Evolutionary conservation across 163 green algal genomes (phyloP).

Genomic region (Chlamydomonas reinhardtii): DNA sequence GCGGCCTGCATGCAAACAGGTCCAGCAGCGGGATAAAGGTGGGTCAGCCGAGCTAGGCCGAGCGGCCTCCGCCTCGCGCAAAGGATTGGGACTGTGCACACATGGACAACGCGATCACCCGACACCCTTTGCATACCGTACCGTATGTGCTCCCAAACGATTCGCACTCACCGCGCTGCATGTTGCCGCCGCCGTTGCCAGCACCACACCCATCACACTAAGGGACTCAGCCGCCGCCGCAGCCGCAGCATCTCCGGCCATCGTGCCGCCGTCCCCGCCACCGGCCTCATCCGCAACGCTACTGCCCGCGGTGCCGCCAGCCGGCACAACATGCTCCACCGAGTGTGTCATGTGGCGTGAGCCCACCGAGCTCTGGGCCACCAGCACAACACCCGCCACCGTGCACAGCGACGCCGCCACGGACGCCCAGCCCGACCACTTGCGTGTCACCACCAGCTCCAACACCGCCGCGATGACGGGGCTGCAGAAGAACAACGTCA

Average conservation of each 20-base stretch:
- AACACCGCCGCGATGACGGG: constrained; percentile 58
- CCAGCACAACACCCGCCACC: constrained; percentile 43
- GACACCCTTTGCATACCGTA: too few species aligned
- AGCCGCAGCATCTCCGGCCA: not conserved
- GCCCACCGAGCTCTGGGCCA: constrained; percentile 27
- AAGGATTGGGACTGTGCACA: too few species aligned
- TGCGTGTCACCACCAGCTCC: constrained; percentile 6
- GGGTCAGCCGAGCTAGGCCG: too few species aligned
- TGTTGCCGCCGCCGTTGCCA: constrained; percentile 17
- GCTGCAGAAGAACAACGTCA: constrained; percentile 69
- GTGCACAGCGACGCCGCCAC: constrained; percentile 26
- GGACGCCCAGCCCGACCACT: constrained; percentile 17
- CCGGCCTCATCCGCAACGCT: too few species aligned
- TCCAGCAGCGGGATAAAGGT: too few species aligned
- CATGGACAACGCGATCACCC: too few species aligned
- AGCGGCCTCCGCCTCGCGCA: too few species aligned
- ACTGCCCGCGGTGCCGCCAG: not conserved
- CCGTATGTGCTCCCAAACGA: too few species aligned
- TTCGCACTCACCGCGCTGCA: constrained; percentile 35
- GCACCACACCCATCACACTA: not conserved
- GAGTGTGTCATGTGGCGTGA: not conserved
- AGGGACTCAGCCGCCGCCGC: too few species aligned
- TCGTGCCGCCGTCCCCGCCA: not conserved
- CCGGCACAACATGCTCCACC: not conserved
- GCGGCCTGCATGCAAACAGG: constrained; percentile 13